These are phyloP conservation scores for Penicillium maclennaniae DNA, from an alignment of 495 filamentous ascomycete species.

Conservation along the genomic window DNA sequence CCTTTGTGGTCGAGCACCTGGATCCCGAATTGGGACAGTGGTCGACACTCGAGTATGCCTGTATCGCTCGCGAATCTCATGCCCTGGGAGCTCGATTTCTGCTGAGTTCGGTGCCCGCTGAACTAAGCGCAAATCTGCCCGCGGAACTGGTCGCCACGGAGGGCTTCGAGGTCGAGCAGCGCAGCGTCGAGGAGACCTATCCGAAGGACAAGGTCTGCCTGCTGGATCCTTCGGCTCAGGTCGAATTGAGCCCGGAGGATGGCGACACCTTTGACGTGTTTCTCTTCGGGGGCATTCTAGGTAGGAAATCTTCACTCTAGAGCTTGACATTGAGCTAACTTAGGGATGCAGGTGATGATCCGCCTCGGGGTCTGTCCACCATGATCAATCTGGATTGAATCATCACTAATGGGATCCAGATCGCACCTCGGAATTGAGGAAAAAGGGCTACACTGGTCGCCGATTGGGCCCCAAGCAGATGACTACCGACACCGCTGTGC, in stretches of 20 bases:
- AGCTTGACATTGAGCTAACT: conserved; percentile 11
- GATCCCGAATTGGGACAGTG: conserved; percentile 91
- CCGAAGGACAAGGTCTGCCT: conserved; percentile 73
- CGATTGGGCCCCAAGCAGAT: conserved; percentile 91
- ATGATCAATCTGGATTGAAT: background rate
- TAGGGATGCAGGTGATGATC: conserved; percentile 76
- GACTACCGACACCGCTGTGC: conserved; percentile 96
- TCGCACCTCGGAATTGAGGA: conserved; percentile 85
- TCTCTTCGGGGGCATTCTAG: conserved; percentile 92
- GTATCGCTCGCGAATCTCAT: conserved; percentile 77
- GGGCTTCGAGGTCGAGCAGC: conserved; percentile 61
- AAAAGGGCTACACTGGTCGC: conserved; percentile 86
- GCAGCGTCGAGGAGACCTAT: conserved; percentile 74
- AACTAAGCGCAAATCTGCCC: conserved; percentile 57
- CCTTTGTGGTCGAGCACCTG: conserved; percentile 88
- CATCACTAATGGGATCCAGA: conserved; percentile 48
- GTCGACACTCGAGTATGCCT: conserved; percentile 86
- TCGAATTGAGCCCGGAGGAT: conserved; percentile 80
- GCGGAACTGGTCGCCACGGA: conserved; percentile 52
- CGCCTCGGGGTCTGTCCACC: conserved; percentile 71
- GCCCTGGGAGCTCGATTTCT: conserved; percentile 65
- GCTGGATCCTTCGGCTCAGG: conserved; percentile 76
- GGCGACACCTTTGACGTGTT: conserved; percentile 81
- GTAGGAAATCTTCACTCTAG: conserved; percentile 44
- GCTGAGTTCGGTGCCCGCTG: conserved; percentile 73